These are phyloP conservation scores for Pharnaceum exiguum DNA, from an alignment of 148 eudicot genomes.

Conservation along the genomic window DNA sequence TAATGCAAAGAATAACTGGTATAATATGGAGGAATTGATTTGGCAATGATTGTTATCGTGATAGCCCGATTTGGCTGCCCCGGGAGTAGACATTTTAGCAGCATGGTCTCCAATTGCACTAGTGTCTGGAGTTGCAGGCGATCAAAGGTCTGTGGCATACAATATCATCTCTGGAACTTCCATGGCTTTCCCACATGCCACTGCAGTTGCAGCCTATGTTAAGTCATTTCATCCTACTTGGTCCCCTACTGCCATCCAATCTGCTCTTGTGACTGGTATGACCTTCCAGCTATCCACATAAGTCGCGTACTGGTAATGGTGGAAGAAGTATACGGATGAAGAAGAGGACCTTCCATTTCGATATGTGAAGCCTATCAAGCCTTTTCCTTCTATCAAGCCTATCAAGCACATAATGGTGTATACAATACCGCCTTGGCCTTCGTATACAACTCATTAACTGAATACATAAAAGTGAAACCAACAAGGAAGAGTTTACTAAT, in stretches of 20 bases:
- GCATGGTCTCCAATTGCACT: constrained; percentile 27
- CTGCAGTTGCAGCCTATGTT: constrained; percentile 30
- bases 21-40: not conserved
- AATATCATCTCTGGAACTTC: constrained; percentile 30
- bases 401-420: too few relatives aligned
- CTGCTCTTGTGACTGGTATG: constrained; percentile 42
- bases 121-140: constrained; percentile 11
- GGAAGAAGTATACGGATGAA: too few relatives aligned
- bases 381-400: too few relatives aligned
- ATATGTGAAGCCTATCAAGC: too few relatives aligned
- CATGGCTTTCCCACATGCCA: constrained; percentile 43
- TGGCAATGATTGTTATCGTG: not conserved
- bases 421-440: too few relatives aligned
- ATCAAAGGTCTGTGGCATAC: constrained; percentile 23
- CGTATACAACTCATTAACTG: too few relatives aligned
- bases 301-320: not conserved
- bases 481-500: too few relatives aligned
- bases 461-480: too few relatives aligned
- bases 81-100: constrained; percentile 41
- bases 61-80: constrained; percentile 43
- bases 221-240: constrained; percentile 38
- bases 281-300: not conserved
- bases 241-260: constrained; percentile 36
- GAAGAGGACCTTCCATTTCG: too few relatives aligned
- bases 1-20: too few relatives aligned